A percentile compares a stretch with the other conserved stretches of the same genome.
Conservation (phyloP, 768 basidiomycete species). For the Tylopilus cervinicoccineus region DNA sequence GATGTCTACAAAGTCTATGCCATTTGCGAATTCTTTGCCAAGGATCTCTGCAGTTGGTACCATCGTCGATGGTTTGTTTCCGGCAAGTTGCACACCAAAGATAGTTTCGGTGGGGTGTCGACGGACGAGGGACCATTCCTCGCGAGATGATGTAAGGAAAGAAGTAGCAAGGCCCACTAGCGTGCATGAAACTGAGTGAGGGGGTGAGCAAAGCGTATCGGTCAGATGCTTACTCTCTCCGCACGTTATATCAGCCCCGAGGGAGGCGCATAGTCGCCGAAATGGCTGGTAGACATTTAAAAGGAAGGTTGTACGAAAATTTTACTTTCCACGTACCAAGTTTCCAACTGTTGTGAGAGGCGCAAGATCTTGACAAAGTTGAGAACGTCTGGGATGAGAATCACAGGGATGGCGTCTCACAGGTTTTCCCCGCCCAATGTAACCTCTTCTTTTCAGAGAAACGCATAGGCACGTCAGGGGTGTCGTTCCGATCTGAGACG, state of each 20-base stretch:
- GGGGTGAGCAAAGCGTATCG: neutral
- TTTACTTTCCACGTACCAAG: constrained; percentile 58
- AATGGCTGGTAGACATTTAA: constrained; percentile 63
- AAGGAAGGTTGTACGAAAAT: neutral
- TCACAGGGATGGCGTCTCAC: constrained; percentile 37
- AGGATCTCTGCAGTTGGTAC: constrained; percentile 82
- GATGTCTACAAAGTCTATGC: constrained; percentile 88
- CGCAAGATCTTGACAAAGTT: constrained; percentile 46
- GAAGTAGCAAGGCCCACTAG: constrained; percentile 91
- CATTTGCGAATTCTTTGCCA: constrained; percentile 56
- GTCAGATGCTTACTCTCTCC: constrained; percentile 67
- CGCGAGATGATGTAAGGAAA: constrained; percentile 81
- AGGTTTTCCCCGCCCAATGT: constrained; percentile 84
- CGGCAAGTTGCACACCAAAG: constrained; percentile 93
- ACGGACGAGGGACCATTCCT: constrained; percentile 92
- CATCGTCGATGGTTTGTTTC: constrained; percentile 76
- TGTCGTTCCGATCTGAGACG: constrained; percentile 40
- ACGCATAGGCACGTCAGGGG: constrained; percentile 65
- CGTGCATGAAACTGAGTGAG: neutral
- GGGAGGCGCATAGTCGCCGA: constrained; percentile 78
- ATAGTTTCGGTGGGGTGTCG: constrained; percentile 81
- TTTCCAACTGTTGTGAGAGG: constrained; percentile 96
- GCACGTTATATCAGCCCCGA: constrained; percentile 93
- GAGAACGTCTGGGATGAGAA: constrained; percentile 26
- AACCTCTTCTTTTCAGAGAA: constrained; percentile 84